phyloP scores from a whole-genome alignment of 2,329 filamentous ascomycete genomes.

The Verticillium isaacii region DNA sequence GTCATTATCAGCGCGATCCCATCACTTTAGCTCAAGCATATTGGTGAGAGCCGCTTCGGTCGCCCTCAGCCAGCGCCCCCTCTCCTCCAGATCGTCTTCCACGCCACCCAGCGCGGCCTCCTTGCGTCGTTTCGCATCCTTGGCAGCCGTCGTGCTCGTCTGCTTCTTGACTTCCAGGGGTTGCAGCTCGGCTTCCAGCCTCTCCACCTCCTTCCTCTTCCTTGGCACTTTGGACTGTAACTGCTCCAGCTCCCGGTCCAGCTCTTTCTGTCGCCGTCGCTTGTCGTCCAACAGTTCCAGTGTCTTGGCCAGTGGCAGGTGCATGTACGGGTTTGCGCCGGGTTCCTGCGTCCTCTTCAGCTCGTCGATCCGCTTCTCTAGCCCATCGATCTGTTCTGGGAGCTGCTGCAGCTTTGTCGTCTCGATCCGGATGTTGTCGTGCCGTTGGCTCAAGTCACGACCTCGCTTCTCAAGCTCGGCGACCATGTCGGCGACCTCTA shows the following conservation, averaged over 20 bases:
- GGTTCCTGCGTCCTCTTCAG: conserved; percentile 36
- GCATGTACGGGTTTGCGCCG: conserved; percentile 38
- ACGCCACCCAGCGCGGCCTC: conserved; percentile 61
- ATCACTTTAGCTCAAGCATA: conserved; percentile 54
- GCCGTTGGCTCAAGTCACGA: conserved; percentile 49
- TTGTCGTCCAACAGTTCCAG: conserved; percentile 45
- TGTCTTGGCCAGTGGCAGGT: conserved; percentile 55
- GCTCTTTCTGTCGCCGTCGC: conserved; percentile 46
- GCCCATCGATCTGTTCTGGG: conserved; percentile 40
- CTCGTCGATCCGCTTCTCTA: conserved; percentile 43
- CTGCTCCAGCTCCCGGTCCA: conserved; percentile 60
- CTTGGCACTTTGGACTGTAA: conserved; percentile 58
- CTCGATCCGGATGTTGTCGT: conserved; percentile 46
- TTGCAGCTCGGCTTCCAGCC: conserved; percentile 62
- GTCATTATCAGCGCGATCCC: conserved; percentile 5
- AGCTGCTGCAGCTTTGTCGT: conserved; percentile 44
- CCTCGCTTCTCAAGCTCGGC: conserved; percentile 64
- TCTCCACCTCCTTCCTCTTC: conserved; percentile 63
- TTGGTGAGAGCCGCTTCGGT: conserved; percentile 60
- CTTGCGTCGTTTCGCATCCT: conserved; percentile 64
- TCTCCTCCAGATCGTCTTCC: conserved; percentile 70
- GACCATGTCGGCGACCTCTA: conserved; percentile 70
- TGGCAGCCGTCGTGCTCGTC: conserved; percentile 61
- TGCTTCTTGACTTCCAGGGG: conserved; percentile 64
- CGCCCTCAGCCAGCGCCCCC: conserved; percentile 69